These are phyloP conservation scores for Boletellus ananiceps DNA, from an alignment of 768 basidiomycete genomes.

Conservation along the genomic window DNA sequence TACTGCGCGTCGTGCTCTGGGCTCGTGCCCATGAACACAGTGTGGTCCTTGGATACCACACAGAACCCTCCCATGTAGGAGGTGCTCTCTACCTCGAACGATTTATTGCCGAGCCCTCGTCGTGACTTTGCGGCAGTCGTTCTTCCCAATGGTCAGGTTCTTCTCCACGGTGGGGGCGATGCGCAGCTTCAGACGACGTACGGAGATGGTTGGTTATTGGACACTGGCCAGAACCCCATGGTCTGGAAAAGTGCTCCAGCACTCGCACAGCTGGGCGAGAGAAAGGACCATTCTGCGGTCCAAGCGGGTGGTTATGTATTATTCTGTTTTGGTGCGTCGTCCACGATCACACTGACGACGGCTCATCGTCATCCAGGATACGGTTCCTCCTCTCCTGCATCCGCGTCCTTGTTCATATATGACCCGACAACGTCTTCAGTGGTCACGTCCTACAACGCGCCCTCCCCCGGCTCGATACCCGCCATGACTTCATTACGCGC, in stretches of 20 bases:
- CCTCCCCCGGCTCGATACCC: constrained; percentile 27
- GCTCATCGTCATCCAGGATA: constrained; percentile 32
- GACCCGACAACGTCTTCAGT: constrained; percentile 34
- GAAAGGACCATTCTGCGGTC: constrained; percentile 74
- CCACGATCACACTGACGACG: not conserved
- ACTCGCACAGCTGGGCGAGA: constrained; percentile 54
- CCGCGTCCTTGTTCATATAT: constrained; percentile 54
- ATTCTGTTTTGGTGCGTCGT: constrained; percentile 69
- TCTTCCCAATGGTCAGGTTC: constrained; percentile 48
- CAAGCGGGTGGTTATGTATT: constrained; percentile 56
- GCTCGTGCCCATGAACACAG: constrained; percentile 51
- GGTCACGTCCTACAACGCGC: constrained; percentile 40
- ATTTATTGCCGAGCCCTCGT: constrained; percentile 51
- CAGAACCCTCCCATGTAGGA: constrained; percentile 48
- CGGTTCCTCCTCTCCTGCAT: constrained; percentile 36
- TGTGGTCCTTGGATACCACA: constrained; percentile 64
- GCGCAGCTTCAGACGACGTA: constrained; percentile 48
- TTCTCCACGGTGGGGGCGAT: constrained; percentile 80
- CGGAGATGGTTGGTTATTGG: constrained; percentile 68
- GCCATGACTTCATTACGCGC: constrained; percentile 32
- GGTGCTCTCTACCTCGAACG: constrained; percentile 33
- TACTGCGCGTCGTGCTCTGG: constrained; percentile 43
- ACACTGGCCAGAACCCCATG: constrained; percentile 51
- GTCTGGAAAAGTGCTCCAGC: constrained; percentile 51
- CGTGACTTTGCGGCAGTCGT: constrained; percentile 56